Evolutionary conservation across 306 rosid genomes (phyloP).

Genomic region (Castanea sativa): DNA sequence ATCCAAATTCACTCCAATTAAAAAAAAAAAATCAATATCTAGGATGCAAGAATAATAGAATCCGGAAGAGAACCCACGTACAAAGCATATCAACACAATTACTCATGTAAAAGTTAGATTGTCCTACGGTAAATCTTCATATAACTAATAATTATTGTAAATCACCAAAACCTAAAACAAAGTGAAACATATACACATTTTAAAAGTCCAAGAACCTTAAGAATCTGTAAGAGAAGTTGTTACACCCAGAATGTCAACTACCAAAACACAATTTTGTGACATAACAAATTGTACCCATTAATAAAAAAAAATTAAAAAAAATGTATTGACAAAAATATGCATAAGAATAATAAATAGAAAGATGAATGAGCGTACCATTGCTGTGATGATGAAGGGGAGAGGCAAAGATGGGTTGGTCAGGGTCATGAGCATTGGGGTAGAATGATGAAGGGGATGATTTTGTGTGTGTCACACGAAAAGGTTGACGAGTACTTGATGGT

Average conservation of each 20-base stretch:
- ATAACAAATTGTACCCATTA: not conserved
- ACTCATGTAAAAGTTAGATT: not conserved
- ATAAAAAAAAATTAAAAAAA: not conserved
- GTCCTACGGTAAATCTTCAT: too few species aligned
- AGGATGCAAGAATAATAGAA: too few species aligned
- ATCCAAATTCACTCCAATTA: too few species aligned
- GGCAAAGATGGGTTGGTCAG: not conserved
- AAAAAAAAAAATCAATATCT: too few species aligned
- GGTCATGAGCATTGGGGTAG: not conserved
- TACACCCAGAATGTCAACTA: not conserved
- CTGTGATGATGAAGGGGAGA: not conserved
- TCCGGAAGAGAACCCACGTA: not conserved
- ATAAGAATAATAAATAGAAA: not conserved
- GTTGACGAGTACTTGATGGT: not conserved
- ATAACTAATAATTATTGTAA: too few species aligned
- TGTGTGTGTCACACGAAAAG: constrained; percentile 11
- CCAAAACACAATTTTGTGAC: not conserved
- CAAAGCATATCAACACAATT: too few species aligned
- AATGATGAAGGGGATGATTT: not conserved
- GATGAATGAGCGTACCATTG: not conserved
- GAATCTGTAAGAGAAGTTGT: not conserved
- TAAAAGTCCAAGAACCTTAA: not conserved
- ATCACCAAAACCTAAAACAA: not conserved
- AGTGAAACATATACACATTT: not conserved
- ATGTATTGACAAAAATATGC: not conserved